phyloP scores from a whole-genome alignment of 1,284 basidiomycete species.

The Tylopilus sp. region DNA sequence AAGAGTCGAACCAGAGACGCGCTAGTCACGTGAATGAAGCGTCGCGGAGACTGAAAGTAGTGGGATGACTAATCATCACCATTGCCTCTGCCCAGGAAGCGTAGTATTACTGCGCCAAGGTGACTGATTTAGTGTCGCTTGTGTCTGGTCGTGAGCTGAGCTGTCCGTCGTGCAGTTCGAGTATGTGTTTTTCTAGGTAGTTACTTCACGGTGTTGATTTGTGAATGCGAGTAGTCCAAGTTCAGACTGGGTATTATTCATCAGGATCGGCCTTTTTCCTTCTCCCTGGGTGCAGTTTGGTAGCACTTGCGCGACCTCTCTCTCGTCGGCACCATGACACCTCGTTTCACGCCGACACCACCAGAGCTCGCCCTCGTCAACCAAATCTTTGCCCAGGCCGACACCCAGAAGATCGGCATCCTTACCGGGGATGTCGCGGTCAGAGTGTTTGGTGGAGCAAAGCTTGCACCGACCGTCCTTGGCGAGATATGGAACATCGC shows the following conservation, averaged over 20 bases:
- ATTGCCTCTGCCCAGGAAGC: no score
- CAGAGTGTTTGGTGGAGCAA: slow-evolving; percentile 75
- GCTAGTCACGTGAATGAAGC: slow-evolving; percentile 22
- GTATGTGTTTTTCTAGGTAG: no score
- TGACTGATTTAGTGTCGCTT: no score
- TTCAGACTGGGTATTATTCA: not conserved
- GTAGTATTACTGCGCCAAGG: no score
- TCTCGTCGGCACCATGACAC: slow-evolving; percentile 45
- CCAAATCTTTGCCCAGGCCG: slow-evolving; percentile 65
- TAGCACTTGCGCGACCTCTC: slow-evolving; percentile 13
- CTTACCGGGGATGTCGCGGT: slow-evolving; percentile 85
- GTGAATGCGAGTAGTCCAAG: not conserved
- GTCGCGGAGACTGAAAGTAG: slow-evolving; percentile 2
- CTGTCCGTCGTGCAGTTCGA: not conserved
- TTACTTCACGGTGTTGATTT: not conserved
- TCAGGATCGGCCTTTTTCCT: slow-evolving; percentile 7
- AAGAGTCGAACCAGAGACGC: slow-evolving; percentile 21
- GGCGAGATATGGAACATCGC: slow-evolving; percentile 94
- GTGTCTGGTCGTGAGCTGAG: no score
- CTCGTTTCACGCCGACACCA: slow-evolving; percentile 60
- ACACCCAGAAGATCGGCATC: slow-evolving; percentile 75
- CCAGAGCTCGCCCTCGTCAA: slow-evolving; percentile 65
- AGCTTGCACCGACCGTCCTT: slow-evolving; percentile 71
- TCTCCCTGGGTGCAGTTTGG: slow-evolving; percentile 18
- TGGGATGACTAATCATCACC: slow-evolving; percentile 3